Evolutionary conservation across 192 early-diverging fungal species (phyloP).

Genomic region (Mortierella antarctica): DNA sequence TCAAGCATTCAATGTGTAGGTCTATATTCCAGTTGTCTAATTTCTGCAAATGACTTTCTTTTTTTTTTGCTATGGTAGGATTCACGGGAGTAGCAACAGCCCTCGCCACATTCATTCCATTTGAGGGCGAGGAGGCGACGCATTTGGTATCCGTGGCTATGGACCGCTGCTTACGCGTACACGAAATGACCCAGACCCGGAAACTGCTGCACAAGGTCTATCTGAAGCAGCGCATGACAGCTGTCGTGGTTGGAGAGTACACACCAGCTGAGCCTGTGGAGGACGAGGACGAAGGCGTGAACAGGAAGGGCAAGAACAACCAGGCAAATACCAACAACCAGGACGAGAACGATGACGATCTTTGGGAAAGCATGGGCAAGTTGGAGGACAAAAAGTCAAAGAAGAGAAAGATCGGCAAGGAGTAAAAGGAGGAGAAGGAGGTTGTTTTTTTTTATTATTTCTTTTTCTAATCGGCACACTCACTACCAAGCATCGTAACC

Average conservation of each 20-base stretch:
- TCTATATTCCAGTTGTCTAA: not conserved
- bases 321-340: not conserved
- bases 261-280: slow-evolving; percentile 30
- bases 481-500: not conserved
- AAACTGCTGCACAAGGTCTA: slow-evolving; percentile 73
- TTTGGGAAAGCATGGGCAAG: slow-evolving; percentile 54
- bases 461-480: not conserved
- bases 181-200: slow-evolving; percentile 66
- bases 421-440: not conserved
- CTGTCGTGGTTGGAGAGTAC: slow-evolving; percentile 67
- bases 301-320: slow-evolving; percentile 11
- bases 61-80: slow-evolving; percentile 24
- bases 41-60: not conserved
- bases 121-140: slow-evolving; percentile 21
- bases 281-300: slow-evolving; percentile 29
- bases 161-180: slow-evolving; percentile 84
- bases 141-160: slow-evolving; percentile 72
- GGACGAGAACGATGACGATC: slow-evolving; percentile 43
- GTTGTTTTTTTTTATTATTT: not conserved
- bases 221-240: slow-evolving; percentile 79
- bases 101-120: slow-evolving; percentile 32
- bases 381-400: slow-evolving; percentile 38
- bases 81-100: slow-evolving; percentile 67
- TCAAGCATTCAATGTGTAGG: too few species aligned
- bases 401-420: slow-evolving; percentile 38